These are phyloP conservation scores for Pascua guehoae DNA, from an alignment of 1,284 basidiomycete genomes.

Conservation along the genomic window DNA sequence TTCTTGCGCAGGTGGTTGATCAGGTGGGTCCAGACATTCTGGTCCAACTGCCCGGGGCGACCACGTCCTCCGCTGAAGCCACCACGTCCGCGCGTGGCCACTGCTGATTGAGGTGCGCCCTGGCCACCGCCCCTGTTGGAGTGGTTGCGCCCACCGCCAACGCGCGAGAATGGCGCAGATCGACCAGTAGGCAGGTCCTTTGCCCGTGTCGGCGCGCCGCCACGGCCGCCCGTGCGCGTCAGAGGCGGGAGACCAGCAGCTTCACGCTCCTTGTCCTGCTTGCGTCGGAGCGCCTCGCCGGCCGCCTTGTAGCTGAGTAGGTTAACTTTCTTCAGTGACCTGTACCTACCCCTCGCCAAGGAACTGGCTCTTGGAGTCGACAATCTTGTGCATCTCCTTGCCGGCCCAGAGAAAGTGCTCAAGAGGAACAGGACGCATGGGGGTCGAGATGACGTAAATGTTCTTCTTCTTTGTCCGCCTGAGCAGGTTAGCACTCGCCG, in stretches of 20 bases:
- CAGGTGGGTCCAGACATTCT: conserved; percentile 90
- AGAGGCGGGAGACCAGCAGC: conserved; percentile 82
- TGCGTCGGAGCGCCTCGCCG: conserved; percentile 78
- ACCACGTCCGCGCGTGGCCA: conserved; percentile 53
- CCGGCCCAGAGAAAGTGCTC: conserved; percentile 97
- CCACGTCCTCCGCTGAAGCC: conserved; percentile 54
- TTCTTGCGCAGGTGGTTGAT: conserved; percentile 83
- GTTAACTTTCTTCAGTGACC: background rate
- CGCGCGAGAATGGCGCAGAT: conserved; percentile 36
- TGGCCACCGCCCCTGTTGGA: conserved; percentile 44
- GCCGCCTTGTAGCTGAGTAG: conserved; percentile 77
- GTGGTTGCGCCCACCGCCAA: conserved; percentile 41
- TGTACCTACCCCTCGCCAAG: conserved; percentile 66
- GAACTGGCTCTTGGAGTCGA: conserved; percentile 79
- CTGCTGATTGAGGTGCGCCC: conserved; percentile 45
- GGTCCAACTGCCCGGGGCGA: conserved; percentile 70
- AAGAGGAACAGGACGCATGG: conserved; percentile 91
- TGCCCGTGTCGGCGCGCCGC: conserved; percentile 56
- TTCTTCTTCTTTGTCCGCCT: conserved; percentile 99
- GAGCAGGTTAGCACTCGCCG: conserved; percentile 4
- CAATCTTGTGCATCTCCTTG: conserved; percentile 86
- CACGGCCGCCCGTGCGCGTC: conserved; percentile 72
- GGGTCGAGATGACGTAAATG: conserved; percentile 97
- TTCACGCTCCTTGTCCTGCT: conserved; percentile 97
- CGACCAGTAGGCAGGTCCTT: conserved; percentile 43